Percentiles rank a stretch among this genome's conserved stretches.
These are phyloP conservation scores for Trametes versicolor DNA, from an alignment of 1,284 basidiomycete species.

Conservation along the genomic window DNA sequence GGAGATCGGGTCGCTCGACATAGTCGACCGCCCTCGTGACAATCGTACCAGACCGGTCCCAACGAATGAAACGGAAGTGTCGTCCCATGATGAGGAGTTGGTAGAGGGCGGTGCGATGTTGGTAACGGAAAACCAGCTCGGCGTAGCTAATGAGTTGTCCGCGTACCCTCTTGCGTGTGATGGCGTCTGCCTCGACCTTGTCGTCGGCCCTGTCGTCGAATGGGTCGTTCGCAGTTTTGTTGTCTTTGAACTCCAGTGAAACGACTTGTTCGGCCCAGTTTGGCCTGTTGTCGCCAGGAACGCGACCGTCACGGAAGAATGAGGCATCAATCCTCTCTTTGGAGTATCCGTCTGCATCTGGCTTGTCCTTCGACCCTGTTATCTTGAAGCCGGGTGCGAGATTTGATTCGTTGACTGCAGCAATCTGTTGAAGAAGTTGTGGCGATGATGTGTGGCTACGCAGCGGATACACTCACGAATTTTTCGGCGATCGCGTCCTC, in stretches of 20 bases:
- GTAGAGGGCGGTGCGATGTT: constrained; percentile 25
- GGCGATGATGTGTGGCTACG: not conserved
- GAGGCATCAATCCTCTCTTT: constrained; percentile 12
- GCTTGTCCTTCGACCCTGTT: constrained; percentile 1
- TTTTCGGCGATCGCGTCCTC: not conserved
- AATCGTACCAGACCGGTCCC: constrained; percentile 27
- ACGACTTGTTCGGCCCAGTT: constrained; percentile 7
- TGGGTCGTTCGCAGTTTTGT: not conserved
- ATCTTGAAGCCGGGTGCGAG: constrained; percentile 5
- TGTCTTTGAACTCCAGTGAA: constrained; percentile 3
- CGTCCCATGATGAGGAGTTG: constrained; percentile 25
- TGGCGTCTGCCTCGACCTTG: not conserved
- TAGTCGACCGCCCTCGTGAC: constrained; percentile 26
- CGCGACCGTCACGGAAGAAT: not conserved
- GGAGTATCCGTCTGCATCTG: constrained; percentile 9
- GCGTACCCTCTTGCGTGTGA: constrained; percentile 2
- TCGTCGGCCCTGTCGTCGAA: constrained; percentile 3
- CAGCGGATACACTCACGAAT: not conserved
- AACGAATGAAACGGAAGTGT: constrained; percentile 23
- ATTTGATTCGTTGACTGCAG: not conserved
- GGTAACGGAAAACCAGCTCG: constrained; percentile 11
- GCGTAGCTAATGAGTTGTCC: constrained; percentile 16
- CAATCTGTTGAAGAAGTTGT: not conserved
- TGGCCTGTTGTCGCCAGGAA: not conserved
- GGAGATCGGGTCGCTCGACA: constrained; percentile 1